A percentile compares a stretch with the other conserved stretches of the same genome.
Evolutionary conservation across 2,329 filamentous ascomycete species (phyloP).

Genomic region (Cryphonectria nitschkei): DNA sequence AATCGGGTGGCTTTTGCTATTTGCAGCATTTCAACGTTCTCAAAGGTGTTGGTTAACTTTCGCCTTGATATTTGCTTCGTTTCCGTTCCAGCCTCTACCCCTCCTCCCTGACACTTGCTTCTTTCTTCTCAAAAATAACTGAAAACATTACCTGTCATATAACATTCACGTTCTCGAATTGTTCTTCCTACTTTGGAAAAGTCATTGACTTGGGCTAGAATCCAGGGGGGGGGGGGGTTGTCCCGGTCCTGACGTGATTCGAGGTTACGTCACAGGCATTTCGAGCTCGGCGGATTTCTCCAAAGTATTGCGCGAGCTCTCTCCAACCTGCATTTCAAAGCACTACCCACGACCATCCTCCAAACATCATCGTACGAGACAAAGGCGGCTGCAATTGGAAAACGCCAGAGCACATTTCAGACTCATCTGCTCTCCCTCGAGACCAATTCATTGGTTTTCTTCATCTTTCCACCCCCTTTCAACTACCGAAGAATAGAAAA

Average conservation of each 20-base stretch:
- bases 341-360: neutral
- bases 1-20: neutral
- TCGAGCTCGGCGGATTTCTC: conserved; percentile 2
- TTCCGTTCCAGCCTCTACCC: neutral
- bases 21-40: neutral
- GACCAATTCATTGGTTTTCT: neutral
- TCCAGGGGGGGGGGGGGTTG: neutral
- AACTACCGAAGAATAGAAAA: neutral
- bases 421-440: neutral
- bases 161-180: neutral
- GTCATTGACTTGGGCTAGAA: neutral
- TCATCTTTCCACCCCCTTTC: conserved; percentile 3
- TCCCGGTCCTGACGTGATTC: neutral
- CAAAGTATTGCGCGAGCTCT: conserved; percentile 1
- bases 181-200: neutral
- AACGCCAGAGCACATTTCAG: neutral
- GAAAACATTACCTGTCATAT: no score
- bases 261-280: neutral
- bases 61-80: neutral
- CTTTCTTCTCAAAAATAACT: no score
- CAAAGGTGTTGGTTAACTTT: no score
- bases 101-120: no score
- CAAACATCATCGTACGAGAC: neutral
- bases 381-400: neutral
- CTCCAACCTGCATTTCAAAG: neutral